Percentiles rank a stretch among this genome's conserved stretches.
These are phyloP conservation scores for Barnettozyma sucrosica DNA, from an alignment of 805 yeast species.

Conservation along the genomic window DNA sequence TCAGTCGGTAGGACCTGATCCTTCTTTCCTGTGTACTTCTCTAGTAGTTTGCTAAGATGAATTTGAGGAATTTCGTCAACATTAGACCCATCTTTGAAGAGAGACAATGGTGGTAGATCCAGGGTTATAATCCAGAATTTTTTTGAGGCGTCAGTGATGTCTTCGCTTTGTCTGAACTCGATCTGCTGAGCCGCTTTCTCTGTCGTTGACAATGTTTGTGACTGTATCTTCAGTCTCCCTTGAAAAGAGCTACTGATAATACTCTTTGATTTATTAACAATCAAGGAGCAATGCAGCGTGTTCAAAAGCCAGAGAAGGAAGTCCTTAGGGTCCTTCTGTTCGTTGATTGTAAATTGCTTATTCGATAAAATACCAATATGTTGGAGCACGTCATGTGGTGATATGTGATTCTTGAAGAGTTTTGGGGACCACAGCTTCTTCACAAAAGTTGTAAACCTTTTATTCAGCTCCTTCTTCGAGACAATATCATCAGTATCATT, in stretches of 20 bases:
- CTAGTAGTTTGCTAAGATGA: slow-evolving; percentile 37
- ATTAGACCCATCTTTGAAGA: slow-evolving; percentile 45
- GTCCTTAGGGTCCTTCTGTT: slow-evolving; percentile 45
- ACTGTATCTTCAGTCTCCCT: slow-evolving; percentile 41
- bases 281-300: slow-evolving; percentile 30
- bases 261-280: slow-evolving; percentile 15
- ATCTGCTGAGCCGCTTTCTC: slow-evolving; percentile 20
- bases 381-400: slow-evolving; percentile 62
- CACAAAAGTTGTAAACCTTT: slow-evolving; percentile 39
- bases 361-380: slow-evolving; percentile 39
- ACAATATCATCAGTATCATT: slow-evolving; percentile 13
- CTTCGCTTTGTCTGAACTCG: slow-evolving; percentile 8
- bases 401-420: slow-evolving; percentile 54
- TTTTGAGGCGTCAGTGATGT: slow-evolving; percentile 10
- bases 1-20: slow-evolving; percentile 32
- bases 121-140: slow-evolving; percentile 52
- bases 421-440: slow-evolving; percentile 61
- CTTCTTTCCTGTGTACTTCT: slow-evolving; percentile 32
- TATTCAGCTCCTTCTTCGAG: slow-evolving; percentile 30
- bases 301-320: slow-evolving; percentile 59
- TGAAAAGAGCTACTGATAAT: slow-evolving; percentile 38
- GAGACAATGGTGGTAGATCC: slow-evolving; percentile 53
- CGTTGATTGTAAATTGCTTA: slow-evolving; percentile 34
- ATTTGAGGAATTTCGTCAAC: slow-evolving; percentile 49
- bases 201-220: slow-evolving; percentile 24